A percentile compares a stretch with the other conserved stretches of the same genome.
These are phyloP conservation scores for Friedmanniomyces simplex DNA, from an alignment of 495 filamentous ascomycete genomes.

Conservation along the genomic window DNA sequence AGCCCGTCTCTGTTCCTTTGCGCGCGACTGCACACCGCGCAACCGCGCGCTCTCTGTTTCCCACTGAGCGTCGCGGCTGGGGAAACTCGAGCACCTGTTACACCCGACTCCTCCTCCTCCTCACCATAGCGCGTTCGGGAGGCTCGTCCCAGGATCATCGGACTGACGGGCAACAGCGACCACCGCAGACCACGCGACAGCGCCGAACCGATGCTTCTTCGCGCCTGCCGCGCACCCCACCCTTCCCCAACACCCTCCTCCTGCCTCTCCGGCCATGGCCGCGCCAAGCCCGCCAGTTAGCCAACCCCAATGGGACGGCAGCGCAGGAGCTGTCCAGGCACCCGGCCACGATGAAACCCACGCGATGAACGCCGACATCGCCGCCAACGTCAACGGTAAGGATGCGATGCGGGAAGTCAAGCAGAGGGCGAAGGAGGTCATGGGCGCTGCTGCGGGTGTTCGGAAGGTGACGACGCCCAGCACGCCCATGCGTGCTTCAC, in stretches of 20 bases:
- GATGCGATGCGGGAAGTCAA: slow-evolving; percentile 46
- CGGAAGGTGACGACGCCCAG: slow-evolving; percentile 15
- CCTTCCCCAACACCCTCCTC: neutral
- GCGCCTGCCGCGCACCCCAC: neutral
- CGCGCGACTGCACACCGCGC: neutral
- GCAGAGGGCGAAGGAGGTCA: slow-evolving; percentile 47
- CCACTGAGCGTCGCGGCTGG: neutral
- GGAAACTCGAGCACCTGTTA: neutral
- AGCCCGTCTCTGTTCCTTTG: neutral
- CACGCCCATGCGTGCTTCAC: slow-evolving; percentile 2
- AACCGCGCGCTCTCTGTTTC: neutral
- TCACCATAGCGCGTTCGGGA: neutral
- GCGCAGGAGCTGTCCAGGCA: slow-evolving; percentile 9
- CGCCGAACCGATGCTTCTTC: neutral
- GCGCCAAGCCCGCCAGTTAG: slow-evolving; percentile 1
- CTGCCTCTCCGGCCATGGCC: neutral
- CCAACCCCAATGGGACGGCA: slow-evolving; percentile 12
- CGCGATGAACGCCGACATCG: neutral
- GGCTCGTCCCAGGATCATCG: neutral
- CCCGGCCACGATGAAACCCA: neutral
- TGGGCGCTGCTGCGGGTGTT: slow-evolving; percentile 41
- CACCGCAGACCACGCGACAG: neutral
- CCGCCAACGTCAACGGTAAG: slow-evolving; percentile 9
- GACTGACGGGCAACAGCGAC: neutral
- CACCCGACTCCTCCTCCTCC: neutral